phyloP scores from a whole-genome alignment of 768 basidiomycete genomes.

The Tylopilus sp. region DNA sequence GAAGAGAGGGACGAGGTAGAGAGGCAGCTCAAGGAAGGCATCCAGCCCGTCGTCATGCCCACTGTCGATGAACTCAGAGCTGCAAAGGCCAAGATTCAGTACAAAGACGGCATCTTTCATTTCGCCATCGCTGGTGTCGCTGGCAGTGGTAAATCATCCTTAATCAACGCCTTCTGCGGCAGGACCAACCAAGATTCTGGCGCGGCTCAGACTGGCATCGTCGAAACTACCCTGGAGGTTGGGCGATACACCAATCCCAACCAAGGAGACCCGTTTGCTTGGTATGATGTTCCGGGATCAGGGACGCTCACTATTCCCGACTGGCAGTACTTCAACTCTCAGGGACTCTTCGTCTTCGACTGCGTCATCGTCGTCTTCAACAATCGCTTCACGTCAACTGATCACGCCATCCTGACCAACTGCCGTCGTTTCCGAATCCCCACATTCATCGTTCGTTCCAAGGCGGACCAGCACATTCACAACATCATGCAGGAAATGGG shows the following conservation, averaged over 20 bases:
- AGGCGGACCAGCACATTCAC: slow-evolving; percentile 33
- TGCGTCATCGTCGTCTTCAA: slow-evolving; percentile 34
- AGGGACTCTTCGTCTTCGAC: slow-evolving; percentile 38
- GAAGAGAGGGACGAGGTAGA: slow-evolving; percentile 22
- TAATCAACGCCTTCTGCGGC: slow-evolving; percentile 34
- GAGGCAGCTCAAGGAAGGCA: slow-evolving; percentile 22
- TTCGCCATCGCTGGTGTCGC: slow-evolving; percentile 30
- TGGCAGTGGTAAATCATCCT: slow-evolving; percentile 31
- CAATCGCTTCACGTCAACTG: slow-evolving; percentile 35
- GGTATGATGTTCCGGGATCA: slow-evolving; percentile 39
- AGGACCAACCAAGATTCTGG: slow-evolving; percentile 21
- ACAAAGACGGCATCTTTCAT: slow-evolving; percentile 29
- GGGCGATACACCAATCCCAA: slow-evolving; percentile 29
- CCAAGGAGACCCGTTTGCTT: slow-evolving; percentile 24
- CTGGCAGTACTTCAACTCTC: slow-evolving; percentile 38
- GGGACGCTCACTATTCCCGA: slow-evolving; percentile 34
- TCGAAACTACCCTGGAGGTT: slow-evolving; percentile 32
- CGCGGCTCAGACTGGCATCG: slow-evolving; percentile 32
- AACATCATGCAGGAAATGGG: slow-evolving; percentile 26
- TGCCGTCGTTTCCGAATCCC: slow-evolving; percentile 34
- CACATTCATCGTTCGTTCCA: slow-evolving; percentile 35
- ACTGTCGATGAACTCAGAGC: slow-evolving; percentile 24
- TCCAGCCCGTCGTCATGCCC: slow-evolving; percentile 30
- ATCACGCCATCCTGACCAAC: slow-evolving; percentile 33
- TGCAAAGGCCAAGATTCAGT: slow-evolving; percentile 24